Conservation (phyloP, 768 basidiomycete species). For the Boletus bicolor region DNA sequence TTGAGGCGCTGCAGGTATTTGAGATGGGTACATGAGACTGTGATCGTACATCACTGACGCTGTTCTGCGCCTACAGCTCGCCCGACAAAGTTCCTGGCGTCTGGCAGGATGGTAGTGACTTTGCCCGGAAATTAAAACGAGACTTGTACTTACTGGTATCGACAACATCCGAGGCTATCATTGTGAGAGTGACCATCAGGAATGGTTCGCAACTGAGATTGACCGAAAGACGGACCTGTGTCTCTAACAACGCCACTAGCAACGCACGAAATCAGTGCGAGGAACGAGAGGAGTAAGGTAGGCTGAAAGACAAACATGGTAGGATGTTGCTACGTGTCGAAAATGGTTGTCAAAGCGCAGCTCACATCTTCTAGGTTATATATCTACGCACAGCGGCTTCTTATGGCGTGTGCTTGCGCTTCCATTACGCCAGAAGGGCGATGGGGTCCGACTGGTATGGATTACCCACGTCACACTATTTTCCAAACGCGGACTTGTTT, state of each 20-base stretch:
- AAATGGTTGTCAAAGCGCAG: neutral
- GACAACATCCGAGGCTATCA: no score
- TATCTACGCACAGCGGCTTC: neutral
- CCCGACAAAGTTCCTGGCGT: neutral
- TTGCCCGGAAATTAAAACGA: no score
- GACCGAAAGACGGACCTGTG: slow-evolving; percentile 5
- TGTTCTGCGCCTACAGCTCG: neutral
- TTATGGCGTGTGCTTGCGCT: neutral
- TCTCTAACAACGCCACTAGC: slow-evolving; percentile 2
- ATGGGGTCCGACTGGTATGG: no score
- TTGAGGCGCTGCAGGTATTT: neutral
- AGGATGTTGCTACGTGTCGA: neutral
- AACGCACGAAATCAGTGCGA: slow-evolving; percentile 9
- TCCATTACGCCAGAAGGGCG: neutral
- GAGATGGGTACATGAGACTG: neutral
- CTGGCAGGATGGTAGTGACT: neutral
- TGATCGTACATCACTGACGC: slow-evolving; percentile 3
- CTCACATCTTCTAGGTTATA: slow-evolving; percentile 7
- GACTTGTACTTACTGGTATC: no score
- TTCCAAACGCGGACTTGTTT: no score
- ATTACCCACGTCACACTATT: no score
- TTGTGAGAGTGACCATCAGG: neutral
- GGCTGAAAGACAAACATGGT: slow-evolving; percentile 14
- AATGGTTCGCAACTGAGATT: neutral
- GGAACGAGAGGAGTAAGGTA: slow-evolving; percentile 9